Conservation (phyloP, 805 yeast genomes). For the Cyberlindnera meyerae region DNA sequence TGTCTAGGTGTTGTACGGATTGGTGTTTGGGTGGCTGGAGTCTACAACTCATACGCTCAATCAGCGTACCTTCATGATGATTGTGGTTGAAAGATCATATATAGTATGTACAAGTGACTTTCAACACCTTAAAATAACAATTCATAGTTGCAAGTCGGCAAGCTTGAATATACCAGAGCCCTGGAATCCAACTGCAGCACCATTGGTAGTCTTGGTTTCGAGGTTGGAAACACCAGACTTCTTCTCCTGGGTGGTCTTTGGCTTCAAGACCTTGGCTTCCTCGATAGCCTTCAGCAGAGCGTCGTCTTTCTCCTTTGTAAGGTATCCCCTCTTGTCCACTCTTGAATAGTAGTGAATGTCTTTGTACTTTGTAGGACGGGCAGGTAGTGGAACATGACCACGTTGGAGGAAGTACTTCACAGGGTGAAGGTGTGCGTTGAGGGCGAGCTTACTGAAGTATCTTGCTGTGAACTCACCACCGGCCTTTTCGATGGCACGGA, state of each 20-base stretch:
- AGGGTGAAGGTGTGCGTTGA: slow-evolving; percentile 75
- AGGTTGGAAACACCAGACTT: slow-evolving; percentile 6
- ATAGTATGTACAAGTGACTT: slow-evolving; percentile 8
- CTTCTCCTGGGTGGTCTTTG: slow-evolving; percentile 9
- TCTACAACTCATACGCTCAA: too few species aligned
- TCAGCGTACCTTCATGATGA: too few species aligned
- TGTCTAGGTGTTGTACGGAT: too few species aligned
- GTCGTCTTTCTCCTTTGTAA: slow-evolving; percentile 36
- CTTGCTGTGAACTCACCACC: slow-evolving; percentile 75
- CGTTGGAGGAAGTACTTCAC: slow-evolving; percentile 59
- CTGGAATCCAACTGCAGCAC: slow-evolving; percentile 21
- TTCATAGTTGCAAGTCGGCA: slow-evolving; percentile 20
- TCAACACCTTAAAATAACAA: not conserved
- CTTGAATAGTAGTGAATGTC: slow-evolving; percentile 75
- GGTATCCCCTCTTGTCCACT: slow-evolving; percentile 70
- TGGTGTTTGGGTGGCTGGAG: too few species aligned
- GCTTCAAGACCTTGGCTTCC: slow-evolving; percentile 14
- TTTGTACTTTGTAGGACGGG: slow-evolving; percentile 81
- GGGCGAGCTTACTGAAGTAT: slow-evolving; percentile 62
- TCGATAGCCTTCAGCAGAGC: slow-evolving; percentile 21
- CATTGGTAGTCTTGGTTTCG: slow-evolving; percentile 14
- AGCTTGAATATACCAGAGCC: slow-evolving; percentile 23
- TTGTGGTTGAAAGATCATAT: too few species aligned
- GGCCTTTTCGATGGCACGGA: slow-evolving; percentile 60
- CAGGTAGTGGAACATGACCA: slow-evolving; percentile 78